These are phyloP conservation scores for Termitomyces titanicus DNA, from an alignment of 768 basidiomycete genomes.

Conservation along the genomic window DNA sequence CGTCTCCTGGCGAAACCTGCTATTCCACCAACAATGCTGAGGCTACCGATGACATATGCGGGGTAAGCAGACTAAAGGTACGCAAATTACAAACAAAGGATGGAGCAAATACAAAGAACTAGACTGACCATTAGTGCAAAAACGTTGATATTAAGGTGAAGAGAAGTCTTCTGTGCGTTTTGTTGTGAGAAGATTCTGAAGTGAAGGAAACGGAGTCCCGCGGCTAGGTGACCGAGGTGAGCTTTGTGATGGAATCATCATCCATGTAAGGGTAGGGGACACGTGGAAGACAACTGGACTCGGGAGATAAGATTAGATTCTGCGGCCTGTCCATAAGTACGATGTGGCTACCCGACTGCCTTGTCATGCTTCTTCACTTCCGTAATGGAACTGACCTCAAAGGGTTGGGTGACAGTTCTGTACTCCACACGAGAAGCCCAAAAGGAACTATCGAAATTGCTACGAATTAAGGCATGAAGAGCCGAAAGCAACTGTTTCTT, in stretches of 20 bases:
- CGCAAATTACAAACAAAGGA: background rate
- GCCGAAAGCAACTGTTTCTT: background rate
- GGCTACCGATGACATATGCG: conserved; percentile 69
- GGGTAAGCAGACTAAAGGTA: conserved; percentile 70
- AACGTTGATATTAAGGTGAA: background rate
- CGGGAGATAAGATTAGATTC: too few relatives aligned
- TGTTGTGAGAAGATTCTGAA: background rate
- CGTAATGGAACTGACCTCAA: conserved; percentile 57
- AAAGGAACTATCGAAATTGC: conserved; percentile 53
- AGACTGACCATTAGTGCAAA: background rate
- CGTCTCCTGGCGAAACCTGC: conserved; percentile 69
- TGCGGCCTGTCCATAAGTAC: too few relatives aligned
- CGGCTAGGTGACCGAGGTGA: too few relatives aligned
- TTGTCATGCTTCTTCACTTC: conserved; percentile 60
- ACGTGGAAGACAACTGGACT: too few relatives aligned
- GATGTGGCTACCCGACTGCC: conserved; percentile 78
- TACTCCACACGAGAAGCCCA: conserved; percentile 86
- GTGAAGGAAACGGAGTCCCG: too few relatives aligned
- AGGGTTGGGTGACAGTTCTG: conserved; percentile 81
- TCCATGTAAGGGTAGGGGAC: too few relatives aligned
- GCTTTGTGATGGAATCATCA: too few relatives aligned
- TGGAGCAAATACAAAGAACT: too few relatives aligned
- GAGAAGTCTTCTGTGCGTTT: background rate
- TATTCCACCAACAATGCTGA: conserved; percentile 76
- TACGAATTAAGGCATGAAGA: background rate